Percentiles rank a stretch among this genome's conserved stretches.
phyloP scores from a whole-genome alignment of 257 asterid genomes.

The Capsicum baccatum region DNA sequence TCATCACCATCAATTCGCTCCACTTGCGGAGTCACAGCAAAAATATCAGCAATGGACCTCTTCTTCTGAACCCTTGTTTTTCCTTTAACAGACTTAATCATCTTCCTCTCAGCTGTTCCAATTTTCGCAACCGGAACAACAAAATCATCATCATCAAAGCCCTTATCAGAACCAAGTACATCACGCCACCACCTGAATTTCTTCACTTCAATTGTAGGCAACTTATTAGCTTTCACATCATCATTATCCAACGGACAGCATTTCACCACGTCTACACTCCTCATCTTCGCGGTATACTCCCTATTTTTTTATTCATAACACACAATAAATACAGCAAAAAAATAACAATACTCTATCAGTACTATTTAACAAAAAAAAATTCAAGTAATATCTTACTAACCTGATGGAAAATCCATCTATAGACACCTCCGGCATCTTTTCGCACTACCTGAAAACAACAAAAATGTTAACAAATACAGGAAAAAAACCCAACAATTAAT shows the following conservation, averaged over 20 bases:
- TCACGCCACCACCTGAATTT: slow-evolving; percentile 78
- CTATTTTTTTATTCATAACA: slow-evolving; percentile 34
- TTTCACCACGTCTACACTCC: slow-evolving; percentile 63
- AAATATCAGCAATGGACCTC: slow-evolving; percentile 75
- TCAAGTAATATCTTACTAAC: slow-evolving; percentile 35
- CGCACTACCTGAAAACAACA: slow-evolving; percentile 34
- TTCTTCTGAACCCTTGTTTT: slow-evolving; percentile 60
- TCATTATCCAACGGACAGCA: slow-evolving; percentile 80
- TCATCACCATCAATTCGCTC: neutral
- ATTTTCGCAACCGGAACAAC: slow-evolving; percentile 38
- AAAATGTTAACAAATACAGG: neutral
- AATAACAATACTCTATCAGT: neutral
- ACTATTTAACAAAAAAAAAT: neutral
- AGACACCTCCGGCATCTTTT: slow-evolving; percentile 39
- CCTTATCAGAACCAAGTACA: slow-evolving; percentile 38
- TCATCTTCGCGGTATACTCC: slow-evolving; percentile 66
- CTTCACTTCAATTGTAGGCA: slow-evolving; percentile 66
- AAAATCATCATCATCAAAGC: slow-evolving; percentile 33
- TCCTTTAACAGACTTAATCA: slow-evolving; percentile 34
- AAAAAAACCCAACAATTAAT: neutral
- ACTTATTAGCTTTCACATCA: slow-evolving; percentile 41
- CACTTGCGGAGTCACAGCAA: slow-evolving; percentile 69
- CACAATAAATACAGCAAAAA: slow-evolving; percentile 15
- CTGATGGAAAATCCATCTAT: slow-evolving; percentile 63
- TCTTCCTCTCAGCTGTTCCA: slow-evolving; percentile 16